phyloP scores from a whole-genome alignment of 306 rosid species.

The Sechiopsis laciniata region DNA sequence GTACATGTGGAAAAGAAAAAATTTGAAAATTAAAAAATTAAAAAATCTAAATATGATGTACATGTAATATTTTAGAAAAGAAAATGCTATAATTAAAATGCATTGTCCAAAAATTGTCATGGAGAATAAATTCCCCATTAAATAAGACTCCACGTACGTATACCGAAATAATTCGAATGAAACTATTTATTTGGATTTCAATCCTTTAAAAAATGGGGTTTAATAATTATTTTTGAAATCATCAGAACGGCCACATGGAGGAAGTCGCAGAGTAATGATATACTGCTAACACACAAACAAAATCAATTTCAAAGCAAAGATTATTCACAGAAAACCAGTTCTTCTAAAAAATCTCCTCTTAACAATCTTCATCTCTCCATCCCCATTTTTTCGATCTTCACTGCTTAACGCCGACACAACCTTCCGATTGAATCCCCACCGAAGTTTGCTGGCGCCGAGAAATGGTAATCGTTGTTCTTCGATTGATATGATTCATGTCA shows the following conservation, averaged over 20 bases:
- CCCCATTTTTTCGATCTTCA: not conserved
- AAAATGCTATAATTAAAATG: no score
- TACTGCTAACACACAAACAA: not conserved
- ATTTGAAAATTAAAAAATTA: no score
- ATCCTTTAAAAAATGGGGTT: not conserved
- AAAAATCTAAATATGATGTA: no score
- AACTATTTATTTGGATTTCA: no score
- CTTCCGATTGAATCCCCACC: not conserved
- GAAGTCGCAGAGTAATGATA: not conserved
- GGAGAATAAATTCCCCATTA: no score
- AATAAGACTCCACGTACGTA: no score
- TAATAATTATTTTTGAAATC: not conserved
- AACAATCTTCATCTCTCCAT: constrained; percentile 9
- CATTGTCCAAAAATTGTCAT: no score
- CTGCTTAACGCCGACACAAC: not conserved
- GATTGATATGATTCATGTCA: no score
- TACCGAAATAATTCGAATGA: no score
- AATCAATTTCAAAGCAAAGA: not conserved
- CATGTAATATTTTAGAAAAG: no score
- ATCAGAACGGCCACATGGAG: constrained; percentile 23
- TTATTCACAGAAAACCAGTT: constrained; percentile 1
- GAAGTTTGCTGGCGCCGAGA: not conserved
- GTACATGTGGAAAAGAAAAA: no score
- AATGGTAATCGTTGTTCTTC: not conserved
- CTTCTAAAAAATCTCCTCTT: not conserved